Evolutionary conservation across 108 stramenopile genomes (phyloP), one percentile per base, ranked within the genome.

Genomic region (Cafeteria roenbergensis): DNA sequence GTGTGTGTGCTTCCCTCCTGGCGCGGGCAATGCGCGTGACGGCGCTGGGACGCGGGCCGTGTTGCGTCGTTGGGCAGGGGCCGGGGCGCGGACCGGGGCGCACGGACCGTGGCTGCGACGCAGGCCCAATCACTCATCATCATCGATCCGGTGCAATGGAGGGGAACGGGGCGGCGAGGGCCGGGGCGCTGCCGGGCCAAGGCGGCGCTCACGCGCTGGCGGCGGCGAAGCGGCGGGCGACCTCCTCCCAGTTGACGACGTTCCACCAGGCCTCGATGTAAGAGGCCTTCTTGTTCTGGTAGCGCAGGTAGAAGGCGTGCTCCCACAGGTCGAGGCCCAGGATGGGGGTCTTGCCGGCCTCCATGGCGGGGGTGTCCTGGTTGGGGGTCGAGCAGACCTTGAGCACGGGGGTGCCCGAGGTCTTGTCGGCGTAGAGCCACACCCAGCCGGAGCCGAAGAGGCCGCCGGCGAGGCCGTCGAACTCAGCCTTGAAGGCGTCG

Each of bases 231-330:
- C 59, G 34, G 34, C 37, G 34, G 59, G 34, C 37, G 21, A 61
- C 75, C 73, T 70, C 70, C 1, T 70, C 53, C 73, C 73, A 77
- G 74, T 77, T 69, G 51, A 77, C 70, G 3, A 77, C 66, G 27
- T 54, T 66, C 69, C 73, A 77, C 56, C 64, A 71, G 50, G 70
- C 71, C 27, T 52, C 52, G 28, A 77, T 55, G 71, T 77, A 77
- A 51, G 66, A 74, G 14, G 73, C 69, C n/a, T 73, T 50, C 51
- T 62, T 67, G 73, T 78, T 78, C 35, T 79, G 78, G 77, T 78
- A 75, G 65, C 78, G 68, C 32, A 78, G 68, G 75, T 80, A 80
- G 69, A 76, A 80, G 38, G 79, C 79, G 54, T 80, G 79, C 72
- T 80, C 79, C 80, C 80, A 80, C 25, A 80, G 71, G 56, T 80